Evolutionary conservation across 2,329 filamentous ascomycete genomes (phyloP).

Genomic region (Fusarium pininemorale): DNA sequence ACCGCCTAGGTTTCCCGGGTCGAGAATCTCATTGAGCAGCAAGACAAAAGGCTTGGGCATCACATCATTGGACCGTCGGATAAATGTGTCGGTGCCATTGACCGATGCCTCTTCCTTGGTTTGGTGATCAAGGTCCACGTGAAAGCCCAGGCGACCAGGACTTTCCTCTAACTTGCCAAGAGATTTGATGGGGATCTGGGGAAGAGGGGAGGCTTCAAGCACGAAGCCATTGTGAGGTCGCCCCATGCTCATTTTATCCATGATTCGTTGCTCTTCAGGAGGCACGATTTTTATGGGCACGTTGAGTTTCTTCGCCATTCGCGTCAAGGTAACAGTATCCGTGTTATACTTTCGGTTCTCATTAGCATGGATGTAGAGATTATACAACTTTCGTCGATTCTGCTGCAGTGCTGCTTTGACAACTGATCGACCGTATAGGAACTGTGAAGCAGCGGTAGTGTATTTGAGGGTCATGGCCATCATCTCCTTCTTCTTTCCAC

Average conservation of each 20-base stretch:
- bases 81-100: conserved; percentile 72
- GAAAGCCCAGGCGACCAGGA: conserved; percentile 60
- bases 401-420: conserved; percentile 80
- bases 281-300: conserved; percentile 67
- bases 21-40: conserved; percentile 78
- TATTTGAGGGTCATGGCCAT: conserved; percentile 58
- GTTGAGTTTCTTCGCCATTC: conserved; percentile 57
- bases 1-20: conserved; percentile 89
- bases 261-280: conserved; percentile 69
- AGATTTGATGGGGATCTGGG: conserved; percentile 71
- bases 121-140: conserved; percentile 71
- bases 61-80: conserved; percentile 43
- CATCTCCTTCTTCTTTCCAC: conserved; percentile 44
- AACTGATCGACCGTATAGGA: conserved; percentile 85
- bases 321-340: conserved; percentile 56
- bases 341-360: conserved; percentile 61
- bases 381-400: conserved; percentile 78
- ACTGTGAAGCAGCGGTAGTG: conserved; percentile 88
- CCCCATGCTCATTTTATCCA: conserved; percentile 85
- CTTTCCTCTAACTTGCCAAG: conserved; percentile 61
- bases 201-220: conserved; percentile 86
- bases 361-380: conserved; percentile 78
- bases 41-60: conserved; percentile 73
- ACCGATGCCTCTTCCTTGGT: conserved; percentile 76
- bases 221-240: conserved; percentile 91